Evolutionary conservation across 2,329 filamentous ascomycete species (phyloP), one percentile per base, ranked within the genome.

Genomic region (Piedraia hortae): DNA sequence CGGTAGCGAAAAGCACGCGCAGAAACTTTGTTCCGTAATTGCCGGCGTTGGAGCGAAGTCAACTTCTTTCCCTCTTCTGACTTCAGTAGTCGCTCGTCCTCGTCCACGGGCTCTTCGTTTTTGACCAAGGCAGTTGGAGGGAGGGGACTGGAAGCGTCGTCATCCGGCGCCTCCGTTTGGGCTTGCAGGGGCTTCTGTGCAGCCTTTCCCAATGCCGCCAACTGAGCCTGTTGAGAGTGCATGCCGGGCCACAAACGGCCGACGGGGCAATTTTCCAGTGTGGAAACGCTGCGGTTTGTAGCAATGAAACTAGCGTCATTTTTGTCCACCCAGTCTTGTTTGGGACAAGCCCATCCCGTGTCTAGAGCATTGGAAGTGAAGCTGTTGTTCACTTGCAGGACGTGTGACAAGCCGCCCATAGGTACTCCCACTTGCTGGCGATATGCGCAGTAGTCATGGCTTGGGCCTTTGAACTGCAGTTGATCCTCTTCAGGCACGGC

Each of bases 31-130:
- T 97, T 97, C 31, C 85, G 66, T n/a, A 97, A 60, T 48, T 93
- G 85, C 34, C 85, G 69, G 28, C 85, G 69, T 50, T 93, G 80
- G 53, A 93, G 93, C 56, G 77, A 89, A 48, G 69, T 85, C n/a
- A 97, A 61, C 55, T 91, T 91, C 67, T 97, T 97, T 38, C 82
- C 85, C 50, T 91, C 82, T 39, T 97, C 85, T 28, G 78, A 91
- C n/a, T 77, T 77, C 21, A 91, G 56, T 6, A 91, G 56, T 33
- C 75, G 62, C 56, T 93, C 85, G 37, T 93, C 85, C 45, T 91
- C 82, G 36, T 97, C 85, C 82, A 97, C 93, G 23, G 93, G 82
- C 29, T 91, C 80, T 38, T 93, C 80, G 19, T 91, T 78, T 57
- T 93, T 93, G 58, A 69, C 80, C 30, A 62, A 50, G 21, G 69